Evolutionary conservation across 164 flowering plant species (phyloP).

Genomic region (Vitis rotundifolia): DNA sequence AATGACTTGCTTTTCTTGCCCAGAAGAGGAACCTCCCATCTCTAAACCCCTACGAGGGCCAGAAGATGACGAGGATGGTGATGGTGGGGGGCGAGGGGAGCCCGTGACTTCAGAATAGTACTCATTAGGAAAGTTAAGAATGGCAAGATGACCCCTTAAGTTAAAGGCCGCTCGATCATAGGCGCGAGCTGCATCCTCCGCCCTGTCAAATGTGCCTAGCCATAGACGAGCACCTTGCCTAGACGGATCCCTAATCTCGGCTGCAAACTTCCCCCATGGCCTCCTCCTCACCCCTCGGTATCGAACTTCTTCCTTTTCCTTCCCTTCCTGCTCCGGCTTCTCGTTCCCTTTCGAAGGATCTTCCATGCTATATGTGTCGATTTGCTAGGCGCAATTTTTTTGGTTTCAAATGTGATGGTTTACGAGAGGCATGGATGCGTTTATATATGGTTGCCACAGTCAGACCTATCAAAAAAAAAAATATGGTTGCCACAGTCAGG

Average conservation of each 20-base stretch:
- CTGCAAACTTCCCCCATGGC: slow-evolving; percentile 42
- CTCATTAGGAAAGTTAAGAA: slow-evolving; percentile 35
- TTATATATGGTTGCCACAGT: not conserved
- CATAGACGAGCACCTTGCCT: slow-evolving; percentile 30
- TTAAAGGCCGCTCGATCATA: slow-evolving; percentile 35
- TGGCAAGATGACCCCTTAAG: slow-evolving; percentile 31
- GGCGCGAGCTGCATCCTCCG: slow-evolving; percentile 37
- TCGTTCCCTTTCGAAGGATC: slow-evolving; percentile 4
- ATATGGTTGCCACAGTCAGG: not conserved
- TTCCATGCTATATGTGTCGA: slow-evolving; percentile 7
- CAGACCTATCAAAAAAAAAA: no score
- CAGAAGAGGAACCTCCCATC: slow-evolving; percentile 13
- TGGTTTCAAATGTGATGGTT: no score
- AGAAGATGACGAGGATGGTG: slow-evolving; percentile 11
- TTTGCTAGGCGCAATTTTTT: not conserved
- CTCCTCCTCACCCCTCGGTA: slow-evolving; percentile 36
- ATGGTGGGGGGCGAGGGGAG: slow-evolving; percentile 7
- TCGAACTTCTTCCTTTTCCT: slow-evolving; percentile 14
- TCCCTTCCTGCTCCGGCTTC: slow-evolving; percentile 10
- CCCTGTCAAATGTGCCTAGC: slow-evolving; percentile 40
- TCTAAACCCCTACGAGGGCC: not conserved
- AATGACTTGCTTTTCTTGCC: slow-evolving; percentile 18
- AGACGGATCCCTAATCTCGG: slow-evolving; percentile 40
- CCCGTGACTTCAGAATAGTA: slow-evolving; percentile 18
- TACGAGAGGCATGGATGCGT: no score